Base-by-base conservation (phyloP, 2,329 filamentous ascomycete genomes). In the Coniochaeta sp. region DNA sequence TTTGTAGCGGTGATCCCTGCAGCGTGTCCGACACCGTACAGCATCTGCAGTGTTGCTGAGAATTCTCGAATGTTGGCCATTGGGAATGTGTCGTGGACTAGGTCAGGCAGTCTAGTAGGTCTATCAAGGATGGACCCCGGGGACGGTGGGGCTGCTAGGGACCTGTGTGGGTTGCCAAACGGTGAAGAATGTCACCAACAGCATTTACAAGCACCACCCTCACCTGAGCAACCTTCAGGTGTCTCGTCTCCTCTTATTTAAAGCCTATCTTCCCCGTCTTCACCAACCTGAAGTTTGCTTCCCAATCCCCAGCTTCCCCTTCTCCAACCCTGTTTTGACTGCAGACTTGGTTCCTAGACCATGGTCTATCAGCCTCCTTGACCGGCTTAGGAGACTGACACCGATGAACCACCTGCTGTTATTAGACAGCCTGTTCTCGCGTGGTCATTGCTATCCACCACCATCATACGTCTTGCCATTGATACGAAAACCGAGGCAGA, bases 321-420 rank as follows among this genome's bases (percentile, higher is more conserved):
- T n/a, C 52, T 55, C 26, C 26, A 34, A 47, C 42, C 12, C 40
- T 14, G 26, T 19, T 24, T 47, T 22, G 24, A 52, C 24, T 28
- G 17, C 47, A 8, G 47, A 30, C 54, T 10, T 4, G 54, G 52
- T 38, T 56, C 54, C 30, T 56, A 14, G 54, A 56, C 54, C 54
- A 56, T 56, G 54, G 40, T 58, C 57, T 56, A 38, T 28, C 54
- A 34, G 52, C 59, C 61, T 55, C 47, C 58, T 57, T 65, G 63
- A 65, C 1, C 58, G 26, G 26, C 40, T 36, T 56, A 36, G 40
- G 42, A 40, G 28, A 34, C 38, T 60, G 58, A 58, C 62, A 59
- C 60, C 60, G 61, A 63, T 61, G 59, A 60, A 61, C 28, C 62
- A 50, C 58, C 36, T 61, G 62, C 64, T 64, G 64, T 65, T 65